Percentiles rank a stretch among this genome's conserved stretches.
Evolutionary conservation across 2,329 filamentous ascomycete genomes (phyloP).

Genomic region (Apiospora rasikravindrae): DNA sequence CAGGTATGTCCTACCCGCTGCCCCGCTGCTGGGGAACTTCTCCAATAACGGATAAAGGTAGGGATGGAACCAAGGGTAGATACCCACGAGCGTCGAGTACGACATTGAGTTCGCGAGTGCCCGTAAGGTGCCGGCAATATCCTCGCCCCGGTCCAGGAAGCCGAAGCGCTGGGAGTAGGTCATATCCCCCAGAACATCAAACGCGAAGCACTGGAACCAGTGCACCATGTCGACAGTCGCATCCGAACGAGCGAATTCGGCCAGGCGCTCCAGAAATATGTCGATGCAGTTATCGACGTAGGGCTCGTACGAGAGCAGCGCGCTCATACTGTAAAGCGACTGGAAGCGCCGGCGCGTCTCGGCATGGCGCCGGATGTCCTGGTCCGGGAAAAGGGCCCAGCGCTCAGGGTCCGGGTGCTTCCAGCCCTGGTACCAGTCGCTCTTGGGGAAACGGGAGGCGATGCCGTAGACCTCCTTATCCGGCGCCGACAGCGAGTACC

Average conservation of each 20-base stretch:
- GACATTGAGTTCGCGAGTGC: neutral
- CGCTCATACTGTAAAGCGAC: constrained; percentile 6
- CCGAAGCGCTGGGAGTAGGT: constrained; percentile 30
- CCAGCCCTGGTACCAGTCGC: constrained; percentile 5
- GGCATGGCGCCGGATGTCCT: neutral
- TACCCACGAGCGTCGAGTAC: neutral
- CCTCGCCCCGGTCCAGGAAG: constrained; percentile 33
- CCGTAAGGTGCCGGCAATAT: constrained; percentile 23
- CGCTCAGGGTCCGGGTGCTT: neutral
- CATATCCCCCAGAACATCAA: constrained; percentile 34
- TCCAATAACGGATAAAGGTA: neutral
- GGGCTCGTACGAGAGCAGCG: constrained; percentile 7
- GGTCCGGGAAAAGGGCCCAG: neutral
- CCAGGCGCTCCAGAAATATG: neutral
- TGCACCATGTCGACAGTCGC: constrained; percentile 33
- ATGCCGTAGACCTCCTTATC: neutral
- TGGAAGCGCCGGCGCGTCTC: neutral
- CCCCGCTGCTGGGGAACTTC: neutral
- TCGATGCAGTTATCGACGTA: neutral
- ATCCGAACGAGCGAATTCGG: neutral
- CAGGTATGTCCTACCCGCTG: neutral
- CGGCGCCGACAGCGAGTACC: neutral
- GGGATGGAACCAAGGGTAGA: neutral
- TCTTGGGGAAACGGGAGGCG: neutral
- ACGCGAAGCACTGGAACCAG: constrained; percentile 32